A percentile compares a stretch with the other conserved stretches of the same genome.
Evolutionary conservation across 805 yeast species (phyloP).

Genomic region (Sungouiella thailandica): DNA sequence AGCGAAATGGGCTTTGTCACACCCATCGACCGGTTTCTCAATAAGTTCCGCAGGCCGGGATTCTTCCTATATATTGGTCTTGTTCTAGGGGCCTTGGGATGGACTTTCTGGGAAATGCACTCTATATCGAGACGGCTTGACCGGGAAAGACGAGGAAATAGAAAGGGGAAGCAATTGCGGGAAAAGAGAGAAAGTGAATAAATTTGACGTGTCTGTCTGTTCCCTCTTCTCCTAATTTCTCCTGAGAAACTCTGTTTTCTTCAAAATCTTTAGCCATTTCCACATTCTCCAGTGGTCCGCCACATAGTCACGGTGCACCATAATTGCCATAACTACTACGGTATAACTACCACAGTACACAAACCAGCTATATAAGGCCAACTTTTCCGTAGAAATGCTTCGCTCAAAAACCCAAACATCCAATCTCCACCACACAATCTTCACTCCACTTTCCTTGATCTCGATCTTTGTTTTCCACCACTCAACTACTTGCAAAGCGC

Average conservation of each 20-base stretch:
- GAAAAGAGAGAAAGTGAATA: not conserved
- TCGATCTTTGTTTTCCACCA: no score
- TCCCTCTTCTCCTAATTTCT: no score
- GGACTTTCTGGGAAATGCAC: constrained; percentile 16
- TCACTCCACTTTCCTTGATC: no score
- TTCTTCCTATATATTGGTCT: constrained; percentile 31
- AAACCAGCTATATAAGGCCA: not conserved
- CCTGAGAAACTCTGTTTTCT: no score
- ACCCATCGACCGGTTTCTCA: constrained; percentile 26
- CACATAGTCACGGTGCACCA: no score
- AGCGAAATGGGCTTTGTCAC: constrained; percentile 14
- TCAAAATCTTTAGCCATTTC: no score
- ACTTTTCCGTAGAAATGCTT: no score
- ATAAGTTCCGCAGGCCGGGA: constrained; percentile 28
- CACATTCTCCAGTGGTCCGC: no score
- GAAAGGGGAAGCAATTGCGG: constrained; percentile 3
- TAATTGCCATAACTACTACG: not conserved
- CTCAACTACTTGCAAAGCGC: no score
- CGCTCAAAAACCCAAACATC: no score
- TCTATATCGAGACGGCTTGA: constrained; percentile 11
- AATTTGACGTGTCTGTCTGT: no score
- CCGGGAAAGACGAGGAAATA: constrained; percentile 7
- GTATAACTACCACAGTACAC: not conserved
- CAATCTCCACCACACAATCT: no score
- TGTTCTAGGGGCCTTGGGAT: constrained; percentile 20